These are phyloP conservation scores for Camellia lanceoleosa DNA, from an alignment of 148 eudicot species.

Conservation along the genomic window DNA sequence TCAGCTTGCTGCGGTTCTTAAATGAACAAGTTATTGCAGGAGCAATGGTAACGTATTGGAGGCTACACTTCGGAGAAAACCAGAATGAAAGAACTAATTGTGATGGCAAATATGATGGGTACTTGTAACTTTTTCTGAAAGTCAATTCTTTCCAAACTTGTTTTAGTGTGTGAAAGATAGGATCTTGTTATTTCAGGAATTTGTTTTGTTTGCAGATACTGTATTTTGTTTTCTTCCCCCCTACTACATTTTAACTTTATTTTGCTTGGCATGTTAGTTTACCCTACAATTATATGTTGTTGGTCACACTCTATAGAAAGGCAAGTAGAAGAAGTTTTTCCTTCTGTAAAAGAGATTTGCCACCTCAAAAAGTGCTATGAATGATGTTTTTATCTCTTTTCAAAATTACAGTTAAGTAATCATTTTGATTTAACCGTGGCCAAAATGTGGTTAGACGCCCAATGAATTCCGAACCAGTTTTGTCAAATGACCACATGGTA, in stretches of 20 bases:
- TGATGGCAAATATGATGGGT: constrained; percentile 29
- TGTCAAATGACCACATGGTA: too few species aligned
- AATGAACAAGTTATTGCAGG: neutral
- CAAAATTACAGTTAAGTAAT: neutral
- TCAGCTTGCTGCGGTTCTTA: constrained; percentile 81
- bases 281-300: neutral
- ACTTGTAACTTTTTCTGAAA: constrained; percentile 44
- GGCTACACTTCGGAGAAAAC: constrained; percentile 7
- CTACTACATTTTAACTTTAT: neutral
- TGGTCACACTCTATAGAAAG: neutral
- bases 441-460: neutral
- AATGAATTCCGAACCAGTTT: too few species aligned
- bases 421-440: neutral
- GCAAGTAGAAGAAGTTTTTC: neutral
- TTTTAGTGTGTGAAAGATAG: constrained; percentile 52
- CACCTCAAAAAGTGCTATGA: neutral
- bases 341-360: neutral
- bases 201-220: neutral
- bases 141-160: constrained; percentile 42
- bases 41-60: neutral
- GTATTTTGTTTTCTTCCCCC: neutral
- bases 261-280: constrained; percentile 2
- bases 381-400: neutral
- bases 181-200: constrained; percentile 24
- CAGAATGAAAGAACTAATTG: constrained; percentile 11